A percentile compares a stretch with the other conserved stretches of the same genome.
phyloP scores from a whole-genome alignment of 805 yeast species.

The Ogataea pini region DNA sequence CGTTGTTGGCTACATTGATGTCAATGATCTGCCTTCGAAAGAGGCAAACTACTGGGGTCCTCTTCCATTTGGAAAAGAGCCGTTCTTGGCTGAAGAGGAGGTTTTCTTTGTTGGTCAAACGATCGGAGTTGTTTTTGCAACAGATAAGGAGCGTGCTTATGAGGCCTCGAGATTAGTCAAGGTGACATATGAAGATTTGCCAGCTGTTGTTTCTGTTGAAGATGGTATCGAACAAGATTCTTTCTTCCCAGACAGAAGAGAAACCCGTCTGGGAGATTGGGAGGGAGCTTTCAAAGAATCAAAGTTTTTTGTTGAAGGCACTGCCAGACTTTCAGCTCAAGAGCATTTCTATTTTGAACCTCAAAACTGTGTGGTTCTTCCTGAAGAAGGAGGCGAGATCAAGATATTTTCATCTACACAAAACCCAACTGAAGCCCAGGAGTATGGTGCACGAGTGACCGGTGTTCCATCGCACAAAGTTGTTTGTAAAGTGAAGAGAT shows the following conservation, averaged over 20 bases:
- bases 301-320: conserved; percentile 39
- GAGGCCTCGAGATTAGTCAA: conserved; percentile 44
- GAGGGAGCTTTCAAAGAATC: conserved; percentile 38
- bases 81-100: conserved; percentile 44
- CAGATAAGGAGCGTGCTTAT: conserved; percentile 40
- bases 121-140: conserved; percentile 44
- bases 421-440: conserved; percentile 47
- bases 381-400: conserved; percentile 49
- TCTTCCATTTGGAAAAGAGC: conserved; percentile 42
- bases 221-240: conserved; percentile 44
- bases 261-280: conserved; percentile 42
- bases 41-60: conserved; percentile 47
- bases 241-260: conserved; percentile 39
- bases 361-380: conserved; percentile 45
- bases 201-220: conserved; percentile 43
- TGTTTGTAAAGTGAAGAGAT: conserved; percentile 43
- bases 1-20: conserved; percentile 45
- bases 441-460: conserved; percentile 42
- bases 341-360: conserved; percentile 52
- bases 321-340: conserved; percentile 45
- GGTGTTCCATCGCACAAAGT: conserved; percentile 44
- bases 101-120: conserved; percentile 46
- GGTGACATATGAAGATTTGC: conserved; percentile 44
- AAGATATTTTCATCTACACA: conserved; percentile 46
- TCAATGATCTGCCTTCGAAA: conserved; percentile 39